These are phyloP conservation scores for Amaranthus cruentus DNA, from an alignment of 148 eudicot genomes.

Conservation along the genomic window DNA sequence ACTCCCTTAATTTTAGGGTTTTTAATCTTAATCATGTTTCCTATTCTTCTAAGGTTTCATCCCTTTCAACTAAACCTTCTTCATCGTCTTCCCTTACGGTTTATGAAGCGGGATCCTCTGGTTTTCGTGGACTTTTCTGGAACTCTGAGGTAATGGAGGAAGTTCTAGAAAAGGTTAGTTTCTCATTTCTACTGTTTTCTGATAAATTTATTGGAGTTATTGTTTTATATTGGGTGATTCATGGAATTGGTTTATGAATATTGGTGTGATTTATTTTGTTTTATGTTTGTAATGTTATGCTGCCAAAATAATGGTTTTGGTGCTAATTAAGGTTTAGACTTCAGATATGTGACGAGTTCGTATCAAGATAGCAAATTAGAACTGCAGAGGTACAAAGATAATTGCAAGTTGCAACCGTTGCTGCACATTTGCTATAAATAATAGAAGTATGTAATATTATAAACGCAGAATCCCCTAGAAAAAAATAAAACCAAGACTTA, in stretches of 20 bases:
- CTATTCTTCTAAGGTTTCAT: constrained; percentile 5
- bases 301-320: background rate
- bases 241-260: too few species aligned
- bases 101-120: constrained; percentile 14
- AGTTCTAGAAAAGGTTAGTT: constrained; percentile 27
- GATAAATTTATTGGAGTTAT: background rate
- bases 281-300: background rate
- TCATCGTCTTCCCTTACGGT: constrained; percentile 15
- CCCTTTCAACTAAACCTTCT: constrained; percentile 8
- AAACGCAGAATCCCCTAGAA: too few species aligned
- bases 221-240: too few species aligned
- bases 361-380: too few species aligned
- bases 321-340: too few species aligned
- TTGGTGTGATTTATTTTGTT: too few species aligned
- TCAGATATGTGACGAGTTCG: background rate
- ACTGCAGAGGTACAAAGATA: too few species aligned
- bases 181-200: background rate
- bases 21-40: constrained; percentile 11
- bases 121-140: constrained; percentile 4
- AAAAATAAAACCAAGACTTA: too few species aligned
- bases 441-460: too few species aligned
- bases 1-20: constrained; percentile 2
- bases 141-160: constrained; percentile 12
- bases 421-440: too few species aligned
- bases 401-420: too few species aligned